Percentiles rank a stretch among this genome's conserved stretches.
Conservation (phyloP, 352 stramenopile species). For the Pythium utonaiense region DNA sequence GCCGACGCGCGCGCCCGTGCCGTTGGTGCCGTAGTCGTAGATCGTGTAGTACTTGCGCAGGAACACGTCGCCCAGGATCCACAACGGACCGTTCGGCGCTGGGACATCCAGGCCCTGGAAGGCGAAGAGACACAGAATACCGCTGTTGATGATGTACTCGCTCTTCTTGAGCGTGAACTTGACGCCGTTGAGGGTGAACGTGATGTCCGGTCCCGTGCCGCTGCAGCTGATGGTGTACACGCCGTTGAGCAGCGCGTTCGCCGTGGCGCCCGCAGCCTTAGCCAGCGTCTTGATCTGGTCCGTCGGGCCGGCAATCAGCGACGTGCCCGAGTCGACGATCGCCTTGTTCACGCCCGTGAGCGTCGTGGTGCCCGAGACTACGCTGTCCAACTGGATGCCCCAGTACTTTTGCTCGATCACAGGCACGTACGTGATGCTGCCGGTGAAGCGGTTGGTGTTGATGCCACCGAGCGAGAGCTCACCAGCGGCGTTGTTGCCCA, state of each 20-base stretch:
- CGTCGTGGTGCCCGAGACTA: conserved; percentile 38
- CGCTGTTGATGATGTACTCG: conserved; percentile 92
- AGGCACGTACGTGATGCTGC: conserved; percentile 91
- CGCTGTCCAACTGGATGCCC: conserved; percentile 62
- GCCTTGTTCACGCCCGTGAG: conserved; percentile 48
- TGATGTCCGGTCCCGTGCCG: conserved; percentile 84
- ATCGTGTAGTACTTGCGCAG: conserved; percentile 94
- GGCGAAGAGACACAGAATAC: conserved; percentile 89
- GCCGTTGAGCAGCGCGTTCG: conserved; percentile 83
- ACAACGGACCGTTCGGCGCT: conserved; percentile 49
- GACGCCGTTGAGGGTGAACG: conserved; percentile 89
- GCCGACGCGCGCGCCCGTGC: conserved; percentile 66
- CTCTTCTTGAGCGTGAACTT: conserved; percentile 88
- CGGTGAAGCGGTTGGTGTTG: conserved; percentile 90
- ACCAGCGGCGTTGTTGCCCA: conserved; percentile 80
- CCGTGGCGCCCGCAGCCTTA: conserved; percentile 68
- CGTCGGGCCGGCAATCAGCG: conserved; percentile 91
- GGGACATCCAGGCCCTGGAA: conserved; percentile 83
- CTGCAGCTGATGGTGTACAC: conserved; percentile 94
- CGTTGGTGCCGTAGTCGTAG: conserved; percentile 75
- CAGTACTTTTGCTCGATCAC: conserved; percentile 66
- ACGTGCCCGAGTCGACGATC: conserved; percentile 96
- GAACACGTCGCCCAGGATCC: conserved; percentile 93
- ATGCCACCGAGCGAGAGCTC: conserved; percentile 71
- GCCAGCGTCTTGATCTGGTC: conserved; percentile 85